Evolutionary conservation across 306 rosid genomes (phyloP), one percentile per base, ranked within the genome.

Genomic region (Sicyos edulis): DNA sequence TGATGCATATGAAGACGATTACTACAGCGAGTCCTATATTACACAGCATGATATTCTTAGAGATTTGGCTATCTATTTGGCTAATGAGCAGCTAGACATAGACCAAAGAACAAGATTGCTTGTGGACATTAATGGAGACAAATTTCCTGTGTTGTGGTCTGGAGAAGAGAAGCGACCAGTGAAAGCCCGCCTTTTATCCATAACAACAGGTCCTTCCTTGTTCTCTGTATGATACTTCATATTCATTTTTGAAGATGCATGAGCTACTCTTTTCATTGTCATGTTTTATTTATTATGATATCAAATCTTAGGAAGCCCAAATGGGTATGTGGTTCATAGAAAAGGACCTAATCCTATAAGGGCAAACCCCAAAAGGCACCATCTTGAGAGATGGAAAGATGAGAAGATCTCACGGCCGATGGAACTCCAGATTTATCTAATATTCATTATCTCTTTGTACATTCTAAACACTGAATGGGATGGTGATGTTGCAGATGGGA

Each of bases 131-230:
- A 49, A 7, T 34, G 83, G 80, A 76, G 78, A 86, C 55, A 74
- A 81, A 45, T 78, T 82, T 72, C 95, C 91, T 1, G 13, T 29
- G 5, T 85, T 89, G 92, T 92, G 90, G 92, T 81, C 22, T 10
- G 54, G 50, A 74, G 56, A 50, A 15, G 75, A 76, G 2, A 76
- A 55, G 70, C 76, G 75, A 71, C 76, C 54, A 10, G 16, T 78
- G 60, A 73, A 70, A 6, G 91, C 95, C 1, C 78, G 52, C 65
- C 22, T 84, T 8, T 26, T 92, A 29, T 89, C 92, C 9, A 82
- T 92, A 80, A 80, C 92, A 62, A 86, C 92, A 3, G 95, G 96
- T 89, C 54, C 14, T 71, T 76, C 69, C 71, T 16, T 74, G 20
- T 4, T 60, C 44, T 65, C 71, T 68, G 20, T 49, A 78, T 74